phyloP scores from a whole-genome alignment of 2,329 filamentous ascomycete genomes.

The Fusarium sp. region DNA sequence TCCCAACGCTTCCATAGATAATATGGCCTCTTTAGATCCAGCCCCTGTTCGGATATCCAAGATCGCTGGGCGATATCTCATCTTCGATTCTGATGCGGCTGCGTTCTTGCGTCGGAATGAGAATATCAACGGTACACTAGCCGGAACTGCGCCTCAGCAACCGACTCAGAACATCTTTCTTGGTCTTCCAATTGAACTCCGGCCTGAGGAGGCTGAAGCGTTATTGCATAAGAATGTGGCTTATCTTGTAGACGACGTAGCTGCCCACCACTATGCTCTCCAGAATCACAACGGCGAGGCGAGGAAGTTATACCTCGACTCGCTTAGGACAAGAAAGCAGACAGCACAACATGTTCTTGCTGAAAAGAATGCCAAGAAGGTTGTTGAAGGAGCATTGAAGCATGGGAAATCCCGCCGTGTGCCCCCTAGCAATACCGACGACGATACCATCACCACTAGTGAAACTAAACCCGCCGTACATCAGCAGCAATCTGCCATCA shows the following conservation, averaged over 20 bases:
- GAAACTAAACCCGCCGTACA: constrained; percentile 18
- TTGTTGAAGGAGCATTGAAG: constrained; percentile 41
- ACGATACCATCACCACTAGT: constrained; percentile 31
- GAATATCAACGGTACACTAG: constrained; percentile 85
- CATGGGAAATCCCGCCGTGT: constrained; percentile 16
- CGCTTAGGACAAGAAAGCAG: constrained; percentile 56
- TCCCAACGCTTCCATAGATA: constrained; percentile 20
- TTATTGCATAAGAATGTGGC: constrained; percentile 81
- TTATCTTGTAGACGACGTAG: constrained; percentile 81
- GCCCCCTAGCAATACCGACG: constrained; percentile 13
- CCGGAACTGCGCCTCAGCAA: constrained; percentile 88
- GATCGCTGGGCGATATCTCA: constrained; percentile 82
- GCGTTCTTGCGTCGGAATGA: constrained; percentile 80
- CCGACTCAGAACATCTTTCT: constrained; percentile 96
- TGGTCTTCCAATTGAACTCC: constrained; percentile 86
- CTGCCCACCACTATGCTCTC: constrained; percentile 73
- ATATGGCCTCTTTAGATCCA: constrained; percentile 32
- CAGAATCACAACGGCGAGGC: constrained; percentile 64
- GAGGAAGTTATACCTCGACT: constrained; percentile 71
- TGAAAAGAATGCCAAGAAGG: constrained; percentile 51
- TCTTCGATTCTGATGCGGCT: constrained; percentile 87
- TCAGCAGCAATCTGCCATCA: constrained; percentile 27
- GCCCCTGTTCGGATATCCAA: constrained; percentile 78
- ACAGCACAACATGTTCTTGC: constrained; percentile 52
- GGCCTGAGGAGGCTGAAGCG: constrained; percentile 87